Conservation (phyloP, 208 protist species). For the Trypanosoma rangeli region DNA sequence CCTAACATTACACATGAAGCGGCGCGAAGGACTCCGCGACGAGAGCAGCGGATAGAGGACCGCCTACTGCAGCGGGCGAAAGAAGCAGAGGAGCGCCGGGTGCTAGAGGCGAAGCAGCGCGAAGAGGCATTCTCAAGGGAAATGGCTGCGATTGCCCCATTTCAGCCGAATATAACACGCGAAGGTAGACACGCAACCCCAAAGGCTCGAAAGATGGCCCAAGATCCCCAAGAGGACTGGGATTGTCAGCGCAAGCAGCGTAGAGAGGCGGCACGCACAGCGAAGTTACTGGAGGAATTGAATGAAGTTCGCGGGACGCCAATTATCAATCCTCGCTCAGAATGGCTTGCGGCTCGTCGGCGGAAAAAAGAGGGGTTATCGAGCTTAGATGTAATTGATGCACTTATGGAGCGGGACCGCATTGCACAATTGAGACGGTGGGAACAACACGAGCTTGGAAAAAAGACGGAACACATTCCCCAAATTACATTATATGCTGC, state of each 20-base stretch:
- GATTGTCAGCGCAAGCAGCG: slow-evolving; percentile 29
- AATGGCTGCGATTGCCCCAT: slow-evolving; percentile 34
- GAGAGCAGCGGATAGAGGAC: slow-evolving; percentile 53
- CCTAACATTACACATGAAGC: slow-evolving; percentile 30
- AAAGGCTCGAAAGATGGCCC: slow-evolving; percentile 28
- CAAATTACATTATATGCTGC: slow-evolving; percentile 67
- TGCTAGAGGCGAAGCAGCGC: slow-evolving; percentile 20
- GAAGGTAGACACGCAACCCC: slow-evolving; percentile 41
- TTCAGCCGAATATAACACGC: slow-evolving; percentile 55
- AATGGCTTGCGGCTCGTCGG: slow-evolving; percentile 38
- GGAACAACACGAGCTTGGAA: slow-evolving; percentile 28
- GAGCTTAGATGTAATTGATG: slow-evolving; percentile 28
- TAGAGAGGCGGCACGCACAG: slow-evolving; percentile 13
- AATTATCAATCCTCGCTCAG: slow-evolving; percentile 48
- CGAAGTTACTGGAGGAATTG: slow-evolving; percentile 25
- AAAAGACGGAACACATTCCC: slow-evolving; percentile 3
- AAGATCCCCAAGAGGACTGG: slow-evolving; percentile 18
- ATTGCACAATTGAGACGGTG: slow-evolving; percentile 28
- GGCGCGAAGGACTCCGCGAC: slow-evolving; percentile 15
- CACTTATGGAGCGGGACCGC: slow-evolving; percentile 31
- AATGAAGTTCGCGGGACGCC: slow-evolving; percentile 34
- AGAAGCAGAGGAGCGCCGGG: slow-evolving; percentile 37
- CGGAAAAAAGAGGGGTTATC: slow-evolving; percentile 34
- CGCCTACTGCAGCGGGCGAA: slow-evolving; percentile 49
- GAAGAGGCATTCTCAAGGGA: slow-evolving; percentile 34